A percentile compares a stretch with the other conserved stretches of the same genome.
Evolutionary conservation across 352 stramenopile species (phyloP).

Genomic region (Phytophthora gonapodyides): DNA sequence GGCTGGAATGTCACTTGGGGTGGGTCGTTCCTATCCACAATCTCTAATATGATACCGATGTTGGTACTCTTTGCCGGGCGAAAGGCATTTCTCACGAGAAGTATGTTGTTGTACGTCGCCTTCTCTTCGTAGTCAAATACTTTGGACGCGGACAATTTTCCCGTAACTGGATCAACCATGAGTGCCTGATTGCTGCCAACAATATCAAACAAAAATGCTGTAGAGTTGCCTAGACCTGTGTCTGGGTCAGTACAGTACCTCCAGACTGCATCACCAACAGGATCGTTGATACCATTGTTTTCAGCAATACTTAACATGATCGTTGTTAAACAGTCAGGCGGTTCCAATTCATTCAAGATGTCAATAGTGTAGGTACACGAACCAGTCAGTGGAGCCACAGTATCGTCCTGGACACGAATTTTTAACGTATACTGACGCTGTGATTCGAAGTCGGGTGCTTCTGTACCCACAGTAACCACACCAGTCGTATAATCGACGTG

Average conservation of each 20-base stretch:
- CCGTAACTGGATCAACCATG: slow-evolving; percentile 9
- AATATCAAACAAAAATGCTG: slow-evolving; percentile 50
- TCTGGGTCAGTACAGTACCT: slow-evolving; percentile 55
- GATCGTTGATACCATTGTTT: slow-evolving; percentile 38
- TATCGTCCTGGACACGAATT: slow-evolving; percentile 54
- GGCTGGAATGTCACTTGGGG: slow-evolving; percentile 21
- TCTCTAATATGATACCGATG: slow-evolving; percentile 12
- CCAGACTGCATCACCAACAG: slow-evolving; percentile 41
- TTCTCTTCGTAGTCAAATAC: slow-evolving; percentile 27
- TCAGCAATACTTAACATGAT: slow-evolving; percentile 12
- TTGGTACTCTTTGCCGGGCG: slow-evolving; percentile 24
- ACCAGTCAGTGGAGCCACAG: slow-evolving; percentile 34
- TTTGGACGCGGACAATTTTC: slow-evolving; percentile 13
- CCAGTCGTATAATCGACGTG: slow-evolving; percentile 51
- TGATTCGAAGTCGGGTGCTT: slow-evolving; percentile 52
- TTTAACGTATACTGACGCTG: slow-evolving; percentile 39
- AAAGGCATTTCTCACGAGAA: slow-evolving; percentile 25
- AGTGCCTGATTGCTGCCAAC: slow-evolving; percentile 10
- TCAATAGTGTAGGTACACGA: slow-evolving; percentile 40
- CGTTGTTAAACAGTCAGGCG: slow-evolving; percentile 12
- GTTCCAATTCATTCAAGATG: slow-evolving; percentile 50
- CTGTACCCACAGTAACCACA: slow-evolving; percentile 42
- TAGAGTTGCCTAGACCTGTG: slow-evolving; percentile 21
- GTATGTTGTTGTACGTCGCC: slow-evolving; percentile 12
- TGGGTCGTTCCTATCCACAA: slow-evolving; percentile 24